These are phyloP conservation scores for Lenzites betulinus DNA, from an alignment of 768 basidiomycete genomes.

Conservation along the genomic window DNA sequence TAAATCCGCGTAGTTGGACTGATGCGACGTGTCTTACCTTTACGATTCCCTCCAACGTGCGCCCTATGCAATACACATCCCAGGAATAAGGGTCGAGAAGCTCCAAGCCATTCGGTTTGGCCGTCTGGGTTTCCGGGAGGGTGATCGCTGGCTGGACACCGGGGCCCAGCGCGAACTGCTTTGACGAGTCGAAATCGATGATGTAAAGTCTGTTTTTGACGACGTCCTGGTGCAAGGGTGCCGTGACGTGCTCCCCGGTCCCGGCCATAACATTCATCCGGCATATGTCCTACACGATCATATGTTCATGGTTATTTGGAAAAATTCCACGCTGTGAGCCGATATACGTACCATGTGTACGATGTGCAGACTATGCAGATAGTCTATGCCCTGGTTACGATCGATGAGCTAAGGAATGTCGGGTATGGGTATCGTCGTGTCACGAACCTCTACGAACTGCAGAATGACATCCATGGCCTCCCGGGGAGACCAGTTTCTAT, in stretches of 20 bases:
- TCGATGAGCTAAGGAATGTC: neutral
- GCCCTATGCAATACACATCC: conserved; percentile 12
- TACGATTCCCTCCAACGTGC: neutral
- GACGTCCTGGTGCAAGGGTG: no score
- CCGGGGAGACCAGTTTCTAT: neutral
- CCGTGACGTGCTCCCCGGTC: no score
- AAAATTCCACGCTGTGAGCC: no score
- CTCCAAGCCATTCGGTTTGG: neutral
- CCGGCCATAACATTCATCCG: no score
- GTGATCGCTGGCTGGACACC: conserved; percentile 1
- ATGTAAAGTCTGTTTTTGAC: conserved; percentile 2
- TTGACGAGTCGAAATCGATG: conserved; percentile 13
- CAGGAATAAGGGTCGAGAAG: conserved; percentile 15
- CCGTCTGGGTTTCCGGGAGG: neutral
- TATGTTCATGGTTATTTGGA: no score
- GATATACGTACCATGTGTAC: neutral
- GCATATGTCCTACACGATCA: no score
- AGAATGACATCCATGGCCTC: no score
- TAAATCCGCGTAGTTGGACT: no score
- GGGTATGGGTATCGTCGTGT: neutral
- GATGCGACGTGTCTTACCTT: neutral
- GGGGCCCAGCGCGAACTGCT: neutral
- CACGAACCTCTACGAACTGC: neutral
- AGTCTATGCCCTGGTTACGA: neutral
- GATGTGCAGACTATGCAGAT: neutral